These are phyloP conservation scores for Ogataea hybrid DNA, from an alignment of 1,139 yeast species.

Conservation along the genomic window DNA sequence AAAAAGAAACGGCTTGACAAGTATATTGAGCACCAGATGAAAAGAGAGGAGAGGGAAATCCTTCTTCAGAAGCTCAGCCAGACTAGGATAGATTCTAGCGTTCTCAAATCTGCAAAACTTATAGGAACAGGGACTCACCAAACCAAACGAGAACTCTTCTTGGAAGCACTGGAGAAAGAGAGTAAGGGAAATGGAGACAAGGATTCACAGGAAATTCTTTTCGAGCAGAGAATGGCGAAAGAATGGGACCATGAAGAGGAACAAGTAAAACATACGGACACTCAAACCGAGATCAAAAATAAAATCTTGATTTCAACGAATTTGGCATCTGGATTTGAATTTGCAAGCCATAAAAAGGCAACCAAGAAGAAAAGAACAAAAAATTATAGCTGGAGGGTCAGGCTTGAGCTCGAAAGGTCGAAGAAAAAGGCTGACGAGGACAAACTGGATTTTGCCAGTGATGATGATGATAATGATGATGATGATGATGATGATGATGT, in stretches of 20 bases:
- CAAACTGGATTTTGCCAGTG: conserved; percentile 42
- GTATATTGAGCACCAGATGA: conserved; percentile 82
- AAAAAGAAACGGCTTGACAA: conserved; percentile 78
- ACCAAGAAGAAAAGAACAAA: conserved; percentile 38
- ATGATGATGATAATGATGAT: conserved; percentile 30
- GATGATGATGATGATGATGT: conserved; percentile 19
- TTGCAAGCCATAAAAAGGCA: conserved; percentile 55
- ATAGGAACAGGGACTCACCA: conserved; percentile 73
- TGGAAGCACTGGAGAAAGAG: conserved; percentile 75
- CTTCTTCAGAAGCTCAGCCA: conserved; percentile 69
- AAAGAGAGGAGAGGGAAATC: conserved; percentile 82
- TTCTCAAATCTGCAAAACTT: conserved; percentile 67
- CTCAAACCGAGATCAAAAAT: too few relatives aligned
- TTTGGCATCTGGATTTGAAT: conserved; percentile 57
- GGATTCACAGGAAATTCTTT: conserved; percentile 57
- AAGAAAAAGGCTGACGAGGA: conserved; percentile 40
- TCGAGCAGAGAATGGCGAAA: conserved; percentile 65
- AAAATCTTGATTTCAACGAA: conserved; percentile 19
- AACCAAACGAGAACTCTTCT: conserved; percentile 67
- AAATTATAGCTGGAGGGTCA: conserved; percentile 57
- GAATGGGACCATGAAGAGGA: conserved; percentile 52
- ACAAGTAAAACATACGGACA: conserved; percentile 18
- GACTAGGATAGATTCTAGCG: conserved; percentile 70
- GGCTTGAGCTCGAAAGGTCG: conserved; percentile 46
- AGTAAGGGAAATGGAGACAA: conserved; percentile 72